Conservation (phyloP, 2,329 filamentous ascomycete species). For the Fusarium devonianum region DNA sequence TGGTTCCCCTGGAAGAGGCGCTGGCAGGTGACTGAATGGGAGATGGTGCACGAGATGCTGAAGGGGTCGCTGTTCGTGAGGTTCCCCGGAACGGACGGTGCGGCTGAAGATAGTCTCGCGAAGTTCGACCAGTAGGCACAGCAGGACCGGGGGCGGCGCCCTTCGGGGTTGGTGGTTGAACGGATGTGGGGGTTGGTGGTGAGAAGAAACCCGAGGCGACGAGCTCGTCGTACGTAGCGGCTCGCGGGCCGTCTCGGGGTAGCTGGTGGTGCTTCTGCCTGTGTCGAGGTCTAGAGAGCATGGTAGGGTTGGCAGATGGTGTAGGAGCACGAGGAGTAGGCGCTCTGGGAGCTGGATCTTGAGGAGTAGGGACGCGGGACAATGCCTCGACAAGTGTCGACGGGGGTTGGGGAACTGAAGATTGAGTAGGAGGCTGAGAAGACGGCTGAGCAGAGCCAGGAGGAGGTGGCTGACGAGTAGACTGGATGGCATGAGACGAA, state of each 20-base stretch:
- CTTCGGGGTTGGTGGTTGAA: slow-evolving; percentile 21
- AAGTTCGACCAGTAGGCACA: slow-evolving; percentile 22
- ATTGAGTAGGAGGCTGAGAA: slow-evolving; percentile 11
- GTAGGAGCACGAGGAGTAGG: slow-evolving; percentile 15
- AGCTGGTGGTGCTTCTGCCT: slow-evolving; percentile 17
- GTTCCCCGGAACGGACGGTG: slow-evolving; percentile 42
- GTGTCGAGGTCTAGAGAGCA: slow-evolving; percentile 22
- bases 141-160: slow-evolving; percentile 33
- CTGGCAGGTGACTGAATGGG: slow-evolving; percentile 46
- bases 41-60: slow-evolving; percentile 27
- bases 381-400: slow-evolving; percentile 16
- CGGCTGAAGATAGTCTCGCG: slow-evolving; percentile 27
- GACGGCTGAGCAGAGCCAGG: slow-evolving; percentile 19
- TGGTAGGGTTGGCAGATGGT: slow-evolving; percentile 19
- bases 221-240: slow-evolving; percentile 38
- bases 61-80: slow-evolving; percentile 34
- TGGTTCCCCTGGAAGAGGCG: slow-evolving; percentile 56
- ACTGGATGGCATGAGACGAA: slow-evolving; percentile 63
- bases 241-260: slow-evolving; percentile 17
- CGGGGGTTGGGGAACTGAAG: slow-evolving; percentile 11
- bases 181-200: slow-evolving; percentile 30
- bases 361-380: slow-evolving; percentile 28
- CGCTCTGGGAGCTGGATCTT: slow-evolving; percentile 9
- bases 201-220: slow-evolving; percentile 40
- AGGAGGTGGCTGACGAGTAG: slow-evolving; percentile 55